Conservation (phyloP, 169 alveolate species). For the Besnoitia besnoiti region DNA sequence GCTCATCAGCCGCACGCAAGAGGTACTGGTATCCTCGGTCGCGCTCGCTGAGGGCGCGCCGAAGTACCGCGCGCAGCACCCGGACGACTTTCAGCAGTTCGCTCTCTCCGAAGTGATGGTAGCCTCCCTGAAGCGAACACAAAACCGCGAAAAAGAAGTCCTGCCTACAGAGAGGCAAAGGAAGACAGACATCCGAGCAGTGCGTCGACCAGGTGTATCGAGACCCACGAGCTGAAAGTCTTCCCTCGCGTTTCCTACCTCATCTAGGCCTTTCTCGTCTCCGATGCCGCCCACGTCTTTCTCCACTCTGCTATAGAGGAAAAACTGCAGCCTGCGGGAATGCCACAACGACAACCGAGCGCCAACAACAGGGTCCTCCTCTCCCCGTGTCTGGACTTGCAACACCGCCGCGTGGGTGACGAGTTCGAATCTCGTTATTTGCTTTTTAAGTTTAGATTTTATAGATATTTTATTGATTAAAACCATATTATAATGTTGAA, state of each 20-base stretch:
- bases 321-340: constrained; percentile 46
- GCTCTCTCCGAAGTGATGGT: constrained; percentile 66
- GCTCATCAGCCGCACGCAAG: constrained; percentile 57
- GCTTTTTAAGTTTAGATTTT: no score
- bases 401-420: no score
- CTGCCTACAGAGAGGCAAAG: background rate
- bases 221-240: no score
- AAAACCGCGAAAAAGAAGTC: background rate
- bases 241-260: background rate
- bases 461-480: no score
- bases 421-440: no score
- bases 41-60: background rate
- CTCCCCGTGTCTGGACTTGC: no score
- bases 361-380: background rate
- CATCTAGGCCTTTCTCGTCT: constrained; percentile 23
- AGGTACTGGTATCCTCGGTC: background rate
- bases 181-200: background rate
- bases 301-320: constrained; percentile 47
- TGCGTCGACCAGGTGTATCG: no score
- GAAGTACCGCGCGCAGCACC: constrained; percentile 44
- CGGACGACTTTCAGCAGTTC: constrained; percentile 49
- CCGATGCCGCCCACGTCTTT: constrained; percentile 55
- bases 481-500: no score
- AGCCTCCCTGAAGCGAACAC: constrained; percentile 47
- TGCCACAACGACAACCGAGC: background rate